Evolutionary conservation across 2,329 filamentous ascomycete genomes (phyloP), one percentile per base, ranked within the genome.

Genomic region (Dactylellina haptotyla): DNA sequence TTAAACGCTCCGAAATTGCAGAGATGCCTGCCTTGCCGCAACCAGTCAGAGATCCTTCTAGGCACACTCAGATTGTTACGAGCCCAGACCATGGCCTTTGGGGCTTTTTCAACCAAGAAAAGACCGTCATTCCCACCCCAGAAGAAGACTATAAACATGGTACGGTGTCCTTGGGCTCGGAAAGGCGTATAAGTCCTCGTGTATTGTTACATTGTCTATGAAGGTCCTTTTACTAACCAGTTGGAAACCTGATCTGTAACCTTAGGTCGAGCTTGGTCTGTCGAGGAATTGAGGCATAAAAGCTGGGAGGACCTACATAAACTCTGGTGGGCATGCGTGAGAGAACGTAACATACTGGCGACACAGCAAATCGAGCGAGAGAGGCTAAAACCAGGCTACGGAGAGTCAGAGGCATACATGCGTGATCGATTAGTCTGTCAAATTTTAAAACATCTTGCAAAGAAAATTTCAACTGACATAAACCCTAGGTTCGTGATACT

Each of bases 251-350:
- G 50, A 57, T 18, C 12, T 16, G n/a, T 37, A 23, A 54, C 12
- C 25, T 2, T 53, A 88, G 86, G 95, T 14, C 87, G 95, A 61
- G 84, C 88, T 26, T 99, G 95, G 95, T 88, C 86, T 9, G 88
- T 91, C 5, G 87, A 92, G 82, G 95, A 99, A 83, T 84, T 99
- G 79, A 87, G 93, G 75, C 85, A 87, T 75, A 97, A 97, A 83
- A 92, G 90, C 75, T 99, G 93, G 91, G 92, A 97, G 75, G 93
- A 98, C 81, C 83, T 99, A 78, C 93, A 98, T 81, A 84, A 85
- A 75, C 85, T 99, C 79, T 99, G 94, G 93, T 99, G 93, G 92
- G 87, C 93, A 63, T 98, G 95, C 80, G 86, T 90, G 72, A 93
- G 91, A 83, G 95, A 99, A 83, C 85, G 91, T 78, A 99, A 99